Conservation (phyloP, 768 basidiomycete genomes). For the Auricularia auricula-judae region DNA sequence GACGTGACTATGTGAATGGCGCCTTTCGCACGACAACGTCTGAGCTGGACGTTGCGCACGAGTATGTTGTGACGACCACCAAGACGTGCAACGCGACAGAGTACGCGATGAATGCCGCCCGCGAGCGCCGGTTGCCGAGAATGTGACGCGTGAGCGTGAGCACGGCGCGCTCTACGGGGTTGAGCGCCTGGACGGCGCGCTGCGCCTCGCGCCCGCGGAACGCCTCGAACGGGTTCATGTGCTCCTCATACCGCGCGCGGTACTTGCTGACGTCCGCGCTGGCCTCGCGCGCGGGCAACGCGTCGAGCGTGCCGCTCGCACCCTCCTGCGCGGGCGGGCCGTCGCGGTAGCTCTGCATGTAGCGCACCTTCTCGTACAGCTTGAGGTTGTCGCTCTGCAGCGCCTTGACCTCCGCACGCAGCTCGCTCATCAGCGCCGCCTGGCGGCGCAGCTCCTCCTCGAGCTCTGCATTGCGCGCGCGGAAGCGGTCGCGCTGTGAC, state of each 20-base stretch:
- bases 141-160: slow-evolving; percentile 77
- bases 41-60: slow-evolving; percentile 34
- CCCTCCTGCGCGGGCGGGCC: slow-evolving; percentile 33
- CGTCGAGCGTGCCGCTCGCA: slow-evolving; percentile 55
- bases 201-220: slow-evolving; percentile 96
- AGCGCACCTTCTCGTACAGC: slow-evolving; percentile 96
- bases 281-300: slow-evolving; percentile 38
- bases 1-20: neutral
- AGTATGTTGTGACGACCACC: slow-evolving; percentile 69
- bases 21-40: neutral
- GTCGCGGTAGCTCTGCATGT: slow-evolving; percentile 94
- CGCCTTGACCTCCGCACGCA: slow-evolving; percentile 84
- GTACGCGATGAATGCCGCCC: slow-evolving; percentile 83
- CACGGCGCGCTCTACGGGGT: slow-evolving; percentile 83
- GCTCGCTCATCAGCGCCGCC: slow-evolving; percentile 86
- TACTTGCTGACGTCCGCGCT: slow-evolving; percentile 79
- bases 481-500: slow-evolving; percentile 93
- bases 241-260: slow-evolving; percentile 84
- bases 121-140: slow-evolving; percentile 80
- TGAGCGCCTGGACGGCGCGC: slow-evolving; percentile 83
- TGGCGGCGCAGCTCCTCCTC: slow-evolving; percentile 98
- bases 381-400: slow-evolving; percentile 95
- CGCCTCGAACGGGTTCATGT: slow-evolving; percentile 97
- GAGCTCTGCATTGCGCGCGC: slow-evolving; percentile 91
- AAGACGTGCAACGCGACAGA: slow-evolving; percentile 70